Conservation (phyloP, 306 rosid species). For the Medicago truncatula region DNA sequence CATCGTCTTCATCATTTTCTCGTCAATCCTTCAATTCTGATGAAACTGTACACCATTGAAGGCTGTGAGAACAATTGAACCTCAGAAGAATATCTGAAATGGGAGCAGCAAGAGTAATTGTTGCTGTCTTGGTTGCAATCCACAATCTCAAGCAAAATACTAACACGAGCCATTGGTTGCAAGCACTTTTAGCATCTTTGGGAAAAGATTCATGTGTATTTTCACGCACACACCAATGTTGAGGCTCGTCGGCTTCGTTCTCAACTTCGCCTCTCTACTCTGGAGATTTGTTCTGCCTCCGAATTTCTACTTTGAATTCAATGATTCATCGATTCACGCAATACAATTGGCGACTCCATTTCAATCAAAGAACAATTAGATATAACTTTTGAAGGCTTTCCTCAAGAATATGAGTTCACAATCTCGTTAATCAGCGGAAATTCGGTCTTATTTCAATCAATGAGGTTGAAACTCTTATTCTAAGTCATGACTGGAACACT, state of each 20-base stretch:
- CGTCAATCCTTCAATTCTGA: background rate
- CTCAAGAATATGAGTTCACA: background rate
- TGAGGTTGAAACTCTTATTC: background rate
- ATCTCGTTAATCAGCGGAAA: background rate
- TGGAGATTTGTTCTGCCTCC: background rate
- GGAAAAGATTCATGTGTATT: no score
- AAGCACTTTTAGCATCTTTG: background rate
- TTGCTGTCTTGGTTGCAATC: background rate
- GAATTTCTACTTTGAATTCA: background rate
- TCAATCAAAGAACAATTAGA: background rate
- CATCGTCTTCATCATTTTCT: background rate
- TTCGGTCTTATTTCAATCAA: background rate
- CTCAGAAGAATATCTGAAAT: background rate
- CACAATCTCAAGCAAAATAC: background rate
- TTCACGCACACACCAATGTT: background rate
- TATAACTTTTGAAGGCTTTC: background rate
- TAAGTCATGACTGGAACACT: background rate
- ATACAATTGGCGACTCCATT: background rate
- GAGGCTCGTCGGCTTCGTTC: background rate
- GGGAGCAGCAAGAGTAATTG: background rate
- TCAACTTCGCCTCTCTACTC: background rate
- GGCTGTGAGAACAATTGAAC: background rate
- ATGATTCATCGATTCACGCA: background rate
- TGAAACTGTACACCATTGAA: background rate
- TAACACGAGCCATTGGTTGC: background rate